phyloP scores from a whole-genome alignment of 2,329 filamentous ascomycete genomes.

The Trichoderma sp. region DNA sequence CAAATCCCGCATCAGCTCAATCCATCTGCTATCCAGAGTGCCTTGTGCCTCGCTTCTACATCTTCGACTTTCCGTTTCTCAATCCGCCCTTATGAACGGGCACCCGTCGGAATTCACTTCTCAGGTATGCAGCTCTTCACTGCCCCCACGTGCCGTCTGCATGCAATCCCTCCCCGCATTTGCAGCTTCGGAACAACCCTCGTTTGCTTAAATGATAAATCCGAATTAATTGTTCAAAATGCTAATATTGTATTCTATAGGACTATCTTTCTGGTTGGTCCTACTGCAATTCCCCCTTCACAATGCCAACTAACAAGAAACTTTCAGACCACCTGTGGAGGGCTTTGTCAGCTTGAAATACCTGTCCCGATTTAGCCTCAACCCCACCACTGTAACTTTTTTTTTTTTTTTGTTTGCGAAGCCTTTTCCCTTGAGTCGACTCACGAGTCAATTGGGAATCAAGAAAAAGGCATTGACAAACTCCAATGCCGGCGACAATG shows the following conservation, averaged over 20 bases:
- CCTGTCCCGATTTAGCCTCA: background rate
- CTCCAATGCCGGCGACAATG: conserved; percentile 41
- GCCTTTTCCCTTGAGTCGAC: conserved; percentile 24
- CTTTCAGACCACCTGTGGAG: conserved; percentile 43
- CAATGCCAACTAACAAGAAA: conserved; percentile 21
- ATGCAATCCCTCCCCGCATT: background rate
- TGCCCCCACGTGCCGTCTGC: background rate
- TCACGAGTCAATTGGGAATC: conserved; percentile 32
- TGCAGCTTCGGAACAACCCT: background rate
- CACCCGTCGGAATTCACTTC: conserved; percentile 82
- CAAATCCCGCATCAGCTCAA: background rate
- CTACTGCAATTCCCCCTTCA: conserved; percentile 42
- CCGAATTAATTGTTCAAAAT: background rate
- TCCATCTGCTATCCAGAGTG: conserved; percentile 15
- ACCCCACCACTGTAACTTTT: conserved; percentile 18
- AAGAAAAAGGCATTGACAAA: conserved; percentile 35
- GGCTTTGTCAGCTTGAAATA: conserved; percentile 36
- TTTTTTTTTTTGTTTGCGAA: background rate
- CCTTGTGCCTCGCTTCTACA: conserved; percentile 21
- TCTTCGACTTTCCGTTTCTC: conserved; percentile 27
- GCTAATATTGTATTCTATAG: conserved; percentile 39
- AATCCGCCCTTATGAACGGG: conserved; percentile 79
- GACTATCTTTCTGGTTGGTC: conserved; percentile 74
- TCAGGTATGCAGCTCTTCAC: conserved; percentile 56
- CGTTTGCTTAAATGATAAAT: background rate